Percentiles rank a stretch among this genome's conserved stretches.
Conservation (phyloP, 352 stramenopile species). For the Pythium folliculosum region DNA sequence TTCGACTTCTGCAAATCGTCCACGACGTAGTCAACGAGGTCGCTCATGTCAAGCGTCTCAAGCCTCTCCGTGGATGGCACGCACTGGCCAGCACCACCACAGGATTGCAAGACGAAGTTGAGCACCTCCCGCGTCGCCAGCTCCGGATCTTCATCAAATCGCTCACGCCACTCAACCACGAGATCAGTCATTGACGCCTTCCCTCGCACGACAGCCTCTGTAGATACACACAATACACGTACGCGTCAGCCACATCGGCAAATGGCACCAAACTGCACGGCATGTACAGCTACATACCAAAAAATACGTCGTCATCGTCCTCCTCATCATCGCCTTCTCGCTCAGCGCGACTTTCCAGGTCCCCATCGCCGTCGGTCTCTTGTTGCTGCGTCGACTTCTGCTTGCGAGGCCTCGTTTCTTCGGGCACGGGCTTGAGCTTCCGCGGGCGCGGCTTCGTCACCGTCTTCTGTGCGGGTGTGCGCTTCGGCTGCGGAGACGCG, state of each 20-base stretch:
- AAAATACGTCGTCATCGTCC: constrained; percentile 29
- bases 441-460: constrained; percentile 20
- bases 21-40: constrained; percentile 70
- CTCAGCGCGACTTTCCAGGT: constrained; percentile 13
- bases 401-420: constrained; percentile 29
- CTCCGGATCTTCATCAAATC: constrained; percentile 63
- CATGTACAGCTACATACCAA: constrained; percentile 22
- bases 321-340: constrained; percentile 14
- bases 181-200: constrained; percentile 56
- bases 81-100: constrained; percentile 50
- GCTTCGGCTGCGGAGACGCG: constrained; percentile 3
- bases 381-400: constrained; percentile 11
- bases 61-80: constrained; percentile 55
- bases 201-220: constrained; percentile 61
- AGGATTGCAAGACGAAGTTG: constrained; percentile 79
- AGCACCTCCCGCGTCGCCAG: constrained; percentile 66
- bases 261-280: not conserved
- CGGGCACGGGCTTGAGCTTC: constrained; percentile 39
- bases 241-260: not conserved
- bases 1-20: constrained; percentile 59
- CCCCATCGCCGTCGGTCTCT: not conserved
- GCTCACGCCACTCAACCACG: constrained; percentile 65
- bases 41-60: constrained; percentile 71
- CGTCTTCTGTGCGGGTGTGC: constrained; percentile 7
- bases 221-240: constrained; percentile 6